Evolutionary conservation across 768 basidiomycete genomes (phyloP).

Genomic region (Rhizopogon salebrosus): DNA sequence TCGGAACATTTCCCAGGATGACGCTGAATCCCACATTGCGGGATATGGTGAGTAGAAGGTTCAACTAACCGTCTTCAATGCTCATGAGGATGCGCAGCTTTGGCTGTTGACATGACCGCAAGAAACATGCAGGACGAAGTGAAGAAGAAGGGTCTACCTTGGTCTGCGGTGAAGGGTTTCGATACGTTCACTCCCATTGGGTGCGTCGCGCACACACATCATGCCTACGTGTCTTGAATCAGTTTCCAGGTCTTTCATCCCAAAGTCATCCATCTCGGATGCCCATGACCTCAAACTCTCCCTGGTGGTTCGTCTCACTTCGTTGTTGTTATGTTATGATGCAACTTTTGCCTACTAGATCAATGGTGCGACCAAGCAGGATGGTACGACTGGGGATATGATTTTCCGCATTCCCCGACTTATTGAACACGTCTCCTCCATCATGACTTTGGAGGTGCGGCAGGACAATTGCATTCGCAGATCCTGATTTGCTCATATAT

Average conservation of each 20-base stretch:
- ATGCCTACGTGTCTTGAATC: conserved; percentile 3
- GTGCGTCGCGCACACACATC: conserved; percentile 31
- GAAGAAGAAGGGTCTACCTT: conserved; percentile 92
- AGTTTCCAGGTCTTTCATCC: conserved; percentile 65
- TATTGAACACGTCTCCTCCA: conserved; percentile 87
- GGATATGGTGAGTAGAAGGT: conserved; percentile 69
- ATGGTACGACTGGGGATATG: conserved; percentile 85
- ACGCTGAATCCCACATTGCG: conserved; percentile 76
- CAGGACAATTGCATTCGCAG: neutral
- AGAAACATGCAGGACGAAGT: conserved; percentile 92
- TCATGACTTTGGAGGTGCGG: conserved; percentile 92
- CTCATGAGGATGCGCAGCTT: conserved; percentile 41
- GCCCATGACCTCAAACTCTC: conserved; percentile 72
- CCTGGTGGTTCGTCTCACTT: conserved; percentile 50
- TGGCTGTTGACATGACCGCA: conserved; percentile 95
- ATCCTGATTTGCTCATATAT: neutral
- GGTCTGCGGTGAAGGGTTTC: conserved; percentile 96
- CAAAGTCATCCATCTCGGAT: conserved; percentile 62
- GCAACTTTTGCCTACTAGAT: conserved; percentile 43
- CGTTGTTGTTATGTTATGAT: neutral
- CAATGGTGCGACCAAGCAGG: conserved; percentile 79
- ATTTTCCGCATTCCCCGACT: conserved; percentile 86
- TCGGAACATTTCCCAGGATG: conserved; percentile 68
- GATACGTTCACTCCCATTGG: conserved; percentile 94
- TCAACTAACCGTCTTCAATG: too few species aligned